Evolutionary conservation across 1,139 yeast species (phyloP), one percentile per base, ranked within the genome.

Genomic region (Saccharomycopsis phalli): DNA sequence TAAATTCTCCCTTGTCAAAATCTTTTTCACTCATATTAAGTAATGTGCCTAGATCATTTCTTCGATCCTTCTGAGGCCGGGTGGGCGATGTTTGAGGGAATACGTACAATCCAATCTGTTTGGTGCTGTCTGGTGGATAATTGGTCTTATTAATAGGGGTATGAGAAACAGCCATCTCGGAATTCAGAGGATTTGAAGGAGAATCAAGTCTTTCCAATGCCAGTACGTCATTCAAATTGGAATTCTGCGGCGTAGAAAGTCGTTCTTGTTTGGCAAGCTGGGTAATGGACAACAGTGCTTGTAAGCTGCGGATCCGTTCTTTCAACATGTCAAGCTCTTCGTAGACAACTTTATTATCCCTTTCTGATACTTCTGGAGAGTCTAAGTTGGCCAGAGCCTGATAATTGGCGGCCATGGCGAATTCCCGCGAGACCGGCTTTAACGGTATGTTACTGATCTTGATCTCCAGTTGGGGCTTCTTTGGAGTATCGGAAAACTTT

Each of bases 311-410:
- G 25, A 43, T 21, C 27, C 34, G 40, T 22, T 43, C 46, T 22
- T 43, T 43, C 25, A 43, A 34, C 28, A 25, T 18, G 20, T 40
- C 39, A n/a, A 43, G 36, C 21, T 43, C 46, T 11, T 25, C 36
- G 20, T 40, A 34, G 13, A 43, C 46, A n/a, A n/a, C n/a, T n/a
- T n/a, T n/a, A n/a, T n/a, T n/a, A n/a, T n/a, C n/a, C n/a, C n/a
- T n/a, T n/a, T n/a, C n/a, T n/a, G n/a, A n/a, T n/a, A n/a, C n/a
- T n/a, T n/a, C n/a, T n/a, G n/a, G n/a, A n/a, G n/a, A n/a, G n/a
- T n/a, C n/a, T n/a, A n/a, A n/a, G n/a, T n/a, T n/a, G n/a, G n/a
- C n/a, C n/a, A n/a, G n/a, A n/a, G n/a, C n/a, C n/a, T n/a, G n/a
- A n/a, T n/a, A n/a, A n/a, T n/a, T n/a, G n/a, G n/a, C n/a, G n/a